Evolutionary conservation across 805 yeast species (phyloP), one percentile per base, ranked within the genome.

Genomic region (Myxozyma nipponensis): DNA sequence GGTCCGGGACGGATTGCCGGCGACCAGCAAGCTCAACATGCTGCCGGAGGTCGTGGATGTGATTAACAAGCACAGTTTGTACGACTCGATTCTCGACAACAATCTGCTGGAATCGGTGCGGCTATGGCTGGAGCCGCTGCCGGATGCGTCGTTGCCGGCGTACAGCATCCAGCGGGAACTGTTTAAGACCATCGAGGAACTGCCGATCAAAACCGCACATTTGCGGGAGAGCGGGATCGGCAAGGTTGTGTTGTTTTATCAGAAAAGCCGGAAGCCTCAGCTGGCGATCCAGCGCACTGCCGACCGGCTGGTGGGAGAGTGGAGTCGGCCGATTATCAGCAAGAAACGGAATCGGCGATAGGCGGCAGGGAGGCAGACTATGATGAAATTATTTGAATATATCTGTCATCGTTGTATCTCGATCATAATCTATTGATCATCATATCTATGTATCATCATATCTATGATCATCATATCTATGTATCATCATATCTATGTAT

Each of bases 121-220:
- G 61, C 83, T 88, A 66, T 93, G 99, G 99, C 75, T 93, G 50
- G 99, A 93, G 69, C 99, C 99, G 26, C 76, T 93, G 62, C 98
- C 98, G 2, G 98, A 95, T 74, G 95, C 95, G 41, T 87, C 96
- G 9, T 76, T 93, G 70, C 99, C 99, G n/a, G 90, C 96, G 1
- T 93, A 85, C 71, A 95, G 89, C 67, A 91, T 93, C 58, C 98
- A 93, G 68, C 87, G 84, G 67, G 90, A 85, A 49, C 71, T 93
- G 61, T 86, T 93, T 60, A 72, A 74, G 18, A 84, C 95, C 34
- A 71, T 93, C 50, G 75, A 78, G 28, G 77, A 81, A 48, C 75
- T 93, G 52, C 98, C 98, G 21, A 89, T 93, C 65, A 91, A 91
- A 71, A 91, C 98, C 2, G 93, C 88, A 64, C 98, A 93, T 71